Conservation (phyloP, 1,284 basidiomycete genomes). For the Ceratobasidium sp. region DNA sequence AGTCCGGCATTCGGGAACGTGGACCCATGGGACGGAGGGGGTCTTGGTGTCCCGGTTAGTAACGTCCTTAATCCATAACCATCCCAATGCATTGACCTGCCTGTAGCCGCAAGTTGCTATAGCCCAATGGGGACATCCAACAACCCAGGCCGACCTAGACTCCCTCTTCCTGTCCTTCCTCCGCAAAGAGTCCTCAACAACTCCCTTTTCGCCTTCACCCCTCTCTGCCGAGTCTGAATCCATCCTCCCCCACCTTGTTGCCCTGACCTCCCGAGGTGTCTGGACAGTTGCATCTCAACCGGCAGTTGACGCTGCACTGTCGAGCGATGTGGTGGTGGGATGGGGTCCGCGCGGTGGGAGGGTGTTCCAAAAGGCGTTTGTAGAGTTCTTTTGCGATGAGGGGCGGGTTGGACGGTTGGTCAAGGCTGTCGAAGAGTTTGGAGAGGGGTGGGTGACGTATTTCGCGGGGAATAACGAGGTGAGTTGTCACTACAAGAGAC, state of each 20-base stretch:
- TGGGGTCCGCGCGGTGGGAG: conserved; percentile 95
- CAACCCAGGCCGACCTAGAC: conserved; percentile 77
- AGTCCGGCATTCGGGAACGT: conserved; percentile 93
- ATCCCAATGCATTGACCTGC: conserved; percentile 56
- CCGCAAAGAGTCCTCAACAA: conserved; percentile 68
- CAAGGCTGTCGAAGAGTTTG: conserved; percentile 66
- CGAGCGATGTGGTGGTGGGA: conserved; percentile 83
- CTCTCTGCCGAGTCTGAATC: conserved; percentile 86
- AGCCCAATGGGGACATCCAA: conserved; percentile 86
- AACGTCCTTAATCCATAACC: conserved; percentile 50
- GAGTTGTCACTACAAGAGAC: conserved; percentile 50
- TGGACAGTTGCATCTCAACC: conserved; percentile 99
- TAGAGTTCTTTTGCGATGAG: conserved; percentile 90
- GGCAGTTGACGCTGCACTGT: conserved; percentile 84
- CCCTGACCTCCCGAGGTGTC: conserved; percentile 81
- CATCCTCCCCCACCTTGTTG: conserved; percentile 84
- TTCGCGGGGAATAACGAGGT: conserved; percentile 88
- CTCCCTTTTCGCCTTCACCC: conserved; percentile 91
- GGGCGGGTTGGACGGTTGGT: conserved; percentile 76
- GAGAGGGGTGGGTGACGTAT: conserved; percentile 79
- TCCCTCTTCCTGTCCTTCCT: conserved; percentile 85
- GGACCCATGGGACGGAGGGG: conserved; percentile 68
- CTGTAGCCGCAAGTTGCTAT: conserved; percentile 73
- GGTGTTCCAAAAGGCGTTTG: conserved; percentile 97
- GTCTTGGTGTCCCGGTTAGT: conserved; percentile 59